These are phyloP conservation scores for Collybiopsis luxurians DNA, from an alignment of 768 basidiomycete species.

Conservation along the genomic window DNA sequence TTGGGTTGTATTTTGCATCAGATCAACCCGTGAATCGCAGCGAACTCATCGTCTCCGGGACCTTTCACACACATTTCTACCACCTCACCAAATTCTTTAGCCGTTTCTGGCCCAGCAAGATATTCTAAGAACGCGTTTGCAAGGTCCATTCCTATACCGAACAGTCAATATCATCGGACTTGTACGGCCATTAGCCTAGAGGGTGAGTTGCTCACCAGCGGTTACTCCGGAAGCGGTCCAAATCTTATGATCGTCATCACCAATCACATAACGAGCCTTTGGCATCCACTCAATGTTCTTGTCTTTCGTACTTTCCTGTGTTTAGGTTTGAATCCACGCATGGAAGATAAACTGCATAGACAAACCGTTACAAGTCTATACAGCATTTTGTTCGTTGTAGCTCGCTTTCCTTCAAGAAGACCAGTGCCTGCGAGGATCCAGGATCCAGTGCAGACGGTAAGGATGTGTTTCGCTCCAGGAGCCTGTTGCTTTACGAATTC, in stretches of 20 bases:
- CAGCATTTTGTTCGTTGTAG: slow-evolving; percentile 34
- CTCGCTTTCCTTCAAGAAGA: slow-evolving; percentile 27
- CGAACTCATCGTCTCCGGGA: slow-evolving; percentile 26
- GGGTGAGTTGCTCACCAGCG: slow-evolving; percentile 24
- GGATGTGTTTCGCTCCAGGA: slow-evolving; percentile 27
- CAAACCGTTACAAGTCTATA: slow-evolving; percentile 25
- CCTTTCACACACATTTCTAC: slow-evolving; percentile 19
- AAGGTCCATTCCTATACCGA: slow-evolving; percentile 27
- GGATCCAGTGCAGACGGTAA: slow-evolving; percentile 33
- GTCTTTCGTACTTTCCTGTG: slow-evolving; percentile 21
- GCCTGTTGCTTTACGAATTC: slow-evolving; percentile 25
- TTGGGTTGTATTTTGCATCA: too few relatives aligned
- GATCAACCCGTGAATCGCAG: slow-evolving; percentile 20
- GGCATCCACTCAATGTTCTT: slow-evolving; percentile 30
- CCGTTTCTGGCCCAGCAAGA: slow-evolving; percentile 20
- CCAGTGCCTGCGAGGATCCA: slow-evolving; percentile 31
- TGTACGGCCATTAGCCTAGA: too few relatives aligned
- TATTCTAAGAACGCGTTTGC: slow-evolving; percentile 31
- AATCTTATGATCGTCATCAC: slow-evolving; percentile 32
- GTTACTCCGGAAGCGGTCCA: slow-evolving; percentile 38
- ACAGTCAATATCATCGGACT: slow-evolving; percentile 12
- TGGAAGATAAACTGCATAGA: not conserved
- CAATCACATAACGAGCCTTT: slow-evolving; percentile 34
- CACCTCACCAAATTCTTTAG: slow-evolving; percentile 13
- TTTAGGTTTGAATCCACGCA: not conserved